Conservation (phyloP, 441 rosid species). For the Populus tomentosa region DNA sequence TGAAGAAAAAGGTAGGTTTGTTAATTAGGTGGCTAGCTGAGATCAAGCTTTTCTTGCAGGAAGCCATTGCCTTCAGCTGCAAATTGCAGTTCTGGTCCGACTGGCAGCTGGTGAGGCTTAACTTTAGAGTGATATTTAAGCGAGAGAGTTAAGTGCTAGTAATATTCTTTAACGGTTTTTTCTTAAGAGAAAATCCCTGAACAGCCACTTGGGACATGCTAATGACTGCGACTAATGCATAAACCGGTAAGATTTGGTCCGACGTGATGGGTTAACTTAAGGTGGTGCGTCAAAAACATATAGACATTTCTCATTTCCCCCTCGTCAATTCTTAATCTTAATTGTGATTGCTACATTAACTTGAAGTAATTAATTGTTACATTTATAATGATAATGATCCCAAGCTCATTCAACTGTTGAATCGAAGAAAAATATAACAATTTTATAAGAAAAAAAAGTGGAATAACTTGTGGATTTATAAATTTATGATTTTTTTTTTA, state of each 20-base stretch:
- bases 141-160: not conserved
- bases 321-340: too few relatives aligned
- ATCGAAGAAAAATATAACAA: too few relatives aligned
- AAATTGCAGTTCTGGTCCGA: conserved; percentile 15
- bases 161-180: conserved; percentile 15
- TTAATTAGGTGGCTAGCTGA: conserved; percentile 26
- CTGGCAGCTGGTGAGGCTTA: conserved; percentile 25
- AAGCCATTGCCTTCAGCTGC: not conserved
- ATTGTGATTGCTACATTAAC: too few relatives aligned
- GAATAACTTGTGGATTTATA: too few relatives aligned
- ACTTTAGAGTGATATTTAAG: conserved; percentile 40
- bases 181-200: not conserved
- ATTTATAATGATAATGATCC: too few relatives aligned
- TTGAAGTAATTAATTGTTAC: too few relatives aligned
- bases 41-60: conserved; percentile 7
- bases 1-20: conserved; percentile 1
- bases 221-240: not conserved
- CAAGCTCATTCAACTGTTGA: too few relatives aligned
- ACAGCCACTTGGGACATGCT: not conserved
- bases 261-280: not conserved
- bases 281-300: not conserved
- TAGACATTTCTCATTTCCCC: too few relatives aligned
- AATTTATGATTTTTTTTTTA: too few relatives aligned
- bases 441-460: too few relatives aligned
- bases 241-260: not conserved